Evolutionary conservation across 768 basidiomycete genomes (phyloP).

Genomic region (Dioszegia crocea): DNA sequence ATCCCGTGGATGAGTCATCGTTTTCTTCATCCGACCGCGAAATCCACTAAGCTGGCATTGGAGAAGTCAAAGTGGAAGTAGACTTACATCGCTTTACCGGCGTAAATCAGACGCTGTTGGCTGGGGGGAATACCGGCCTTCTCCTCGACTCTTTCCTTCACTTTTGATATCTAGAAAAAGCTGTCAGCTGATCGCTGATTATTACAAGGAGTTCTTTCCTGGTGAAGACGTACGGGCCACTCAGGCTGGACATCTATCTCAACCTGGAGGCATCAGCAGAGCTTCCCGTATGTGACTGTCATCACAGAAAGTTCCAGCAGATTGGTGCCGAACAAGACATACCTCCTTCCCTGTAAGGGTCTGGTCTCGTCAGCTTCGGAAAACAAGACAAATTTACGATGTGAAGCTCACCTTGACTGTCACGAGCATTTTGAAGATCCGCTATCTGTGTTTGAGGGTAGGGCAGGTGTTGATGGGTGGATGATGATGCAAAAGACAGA

Average conservation of each 20-base stretch:
- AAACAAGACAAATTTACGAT: no score
- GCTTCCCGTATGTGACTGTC: not conserved
- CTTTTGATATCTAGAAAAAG: slow-evolving; percentile 67
- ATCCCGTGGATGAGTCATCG: not conserved
- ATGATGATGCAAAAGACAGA: not conserved
- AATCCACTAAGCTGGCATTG: no score
- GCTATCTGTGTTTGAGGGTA: not conserved
- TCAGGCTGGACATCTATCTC: slow-evolving; percentile 91
- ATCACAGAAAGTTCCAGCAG: no score
- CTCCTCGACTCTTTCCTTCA: slow-evolving; percentile 98
- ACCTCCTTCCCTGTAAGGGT: slow-evolving; percentile 98
- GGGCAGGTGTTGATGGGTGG: not conserved
- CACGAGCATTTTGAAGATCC: slow-evolving; percentile 35
- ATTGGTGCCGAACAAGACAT: slow-evolving; percentile 11
- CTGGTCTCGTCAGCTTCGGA: slow-evolving; percentile 52
- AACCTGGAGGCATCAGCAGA: slow-evolving; percentile 56
- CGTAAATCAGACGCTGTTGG: slow-evolving; percentile 89
- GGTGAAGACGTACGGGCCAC: slow-evolving; percentile 65
- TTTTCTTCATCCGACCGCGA: not conserved
- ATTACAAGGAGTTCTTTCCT: no score
- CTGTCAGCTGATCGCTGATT: no score
- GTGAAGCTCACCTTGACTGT: slow-evolving; percentile 48
- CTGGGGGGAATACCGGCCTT: slow-evolving; percentile 95
- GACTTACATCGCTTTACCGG: slow-evolving; percentile 82
- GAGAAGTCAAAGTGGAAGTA: no score